A percentile compares a stretch with the other conserved stretches of the same genome.
phyloP scores from a whole-genome alignment of 768 basidiomycete species.

The Tulasnella sp. region DNA sequence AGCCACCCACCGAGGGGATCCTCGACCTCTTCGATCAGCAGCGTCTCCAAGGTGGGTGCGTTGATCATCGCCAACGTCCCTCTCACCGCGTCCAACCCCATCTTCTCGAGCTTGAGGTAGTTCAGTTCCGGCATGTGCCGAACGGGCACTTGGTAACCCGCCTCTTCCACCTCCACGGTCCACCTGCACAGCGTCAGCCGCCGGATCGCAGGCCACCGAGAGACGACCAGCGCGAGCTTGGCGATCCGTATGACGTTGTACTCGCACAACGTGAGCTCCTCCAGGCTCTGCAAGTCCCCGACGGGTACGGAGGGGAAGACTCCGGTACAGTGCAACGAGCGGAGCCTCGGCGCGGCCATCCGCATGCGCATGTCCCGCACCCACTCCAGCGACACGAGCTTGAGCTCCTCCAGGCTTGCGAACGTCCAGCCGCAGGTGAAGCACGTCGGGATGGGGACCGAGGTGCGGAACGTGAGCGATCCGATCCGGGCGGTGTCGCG shows the following conservation, averaged over 20 bases:
- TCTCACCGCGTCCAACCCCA: conserved; percentile 4
- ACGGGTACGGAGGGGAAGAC: not conserved
- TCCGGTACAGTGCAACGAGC: not conserved
- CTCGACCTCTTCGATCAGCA: conserved; percentile 7
- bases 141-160: not conserved
- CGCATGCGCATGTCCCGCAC: not conserved
- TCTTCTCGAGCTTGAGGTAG: conserved; percentile 4
- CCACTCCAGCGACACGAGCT: conserved; percentile 2
- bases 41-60: not conserved
- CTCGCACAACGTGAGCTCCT: conserved; percentile 9
- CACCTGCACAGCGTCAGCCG: not conserved
- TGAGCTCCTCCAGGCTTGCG: not conserved
- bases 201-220: not conserved
- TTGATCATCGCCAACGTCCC: conserved; percentile 2
- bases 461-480: conserved; percentile 4
- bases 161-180: conserved; percentile 2
- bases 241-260: conserved; percentile 11
- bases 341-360: not conserved
- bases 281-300: not conserved
- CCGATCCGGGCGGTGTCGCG: not conserved
- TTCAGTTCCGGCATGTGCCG: not conserved
- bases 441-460: conserved; percentile 8
- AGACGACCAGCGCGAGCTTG: not conserved
- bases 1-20: conserved; percentile 11
- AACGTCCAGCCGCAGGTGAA: not conserved